phyloP scores from a whole-genome alignment of 176 grass and related monocot genomes.

The Carex myosuroides region DNA sequence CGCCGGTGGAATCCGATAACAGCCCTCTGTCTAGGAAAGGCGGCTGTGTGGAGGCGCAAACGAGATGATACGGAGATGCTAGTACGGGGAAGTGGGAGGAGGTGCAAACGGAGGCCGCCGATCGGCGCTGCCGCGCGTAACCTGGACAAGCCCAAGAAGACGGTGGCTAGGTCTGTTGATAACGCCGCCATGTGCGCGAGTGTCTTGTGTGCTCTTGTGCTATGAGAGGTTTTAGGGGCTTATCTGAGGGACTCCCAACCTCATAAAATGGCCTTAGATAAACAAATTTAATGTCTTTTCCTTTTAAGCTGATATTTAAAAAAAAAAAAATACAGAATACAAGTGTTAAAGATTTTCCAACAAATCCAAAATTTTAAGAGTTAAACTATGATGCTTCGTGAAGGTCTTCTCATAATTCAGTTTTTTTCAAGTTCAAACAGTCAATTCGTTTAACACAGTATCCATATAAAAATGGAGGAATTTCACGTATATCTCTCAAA shows the following conservation, averaged over 20 bases:
- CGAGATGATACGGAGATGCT: not conserved
- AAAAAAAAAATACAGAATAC: too few species aligned
- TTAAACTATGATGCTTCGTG: too few species aligned
- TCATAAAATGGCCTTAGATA: not conserved
- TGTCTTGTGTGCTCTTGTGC: not conserved
- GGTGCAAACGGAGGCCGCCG: conserved; percentile 27
- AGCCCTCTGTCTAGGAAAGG: conserved; percentile 14
- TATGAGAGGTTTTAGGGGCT: conserved; percentile 4
- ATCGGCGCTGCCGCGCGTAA: conserved; percentile 27
- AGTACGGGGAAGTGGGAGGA: conserved; percentile 12
- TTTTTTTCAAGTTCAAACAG: too few species aligned
- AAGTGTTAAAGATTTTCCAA: too few species aligned
- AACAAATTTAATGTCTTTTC: not conserved
- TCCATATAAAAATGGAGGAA: too few species aligned
- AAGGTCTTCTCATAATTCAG: too few species aligned
- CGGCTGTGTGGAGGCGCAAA: not conserved
- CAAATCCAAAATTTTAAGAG: too few species aligned
- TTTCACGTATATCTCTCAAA: too few species aligned
- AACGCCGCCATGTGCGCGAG: conserved; percentile 41
- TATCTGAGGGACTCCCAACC: not conserved
- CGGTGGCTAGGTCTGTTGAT: conserved; percentile 30
- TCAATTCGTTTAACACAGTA: too few species aligned
- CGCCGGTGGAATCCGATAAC: conserved; percentile 5
- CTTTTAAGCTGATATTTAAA: not conserved
- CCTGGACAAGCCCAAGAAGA: conserved; percentile 32